phyloP scores from a whole-genome alignment of 176 grass and related monocot species.

The Lolium perenne region DNA sequence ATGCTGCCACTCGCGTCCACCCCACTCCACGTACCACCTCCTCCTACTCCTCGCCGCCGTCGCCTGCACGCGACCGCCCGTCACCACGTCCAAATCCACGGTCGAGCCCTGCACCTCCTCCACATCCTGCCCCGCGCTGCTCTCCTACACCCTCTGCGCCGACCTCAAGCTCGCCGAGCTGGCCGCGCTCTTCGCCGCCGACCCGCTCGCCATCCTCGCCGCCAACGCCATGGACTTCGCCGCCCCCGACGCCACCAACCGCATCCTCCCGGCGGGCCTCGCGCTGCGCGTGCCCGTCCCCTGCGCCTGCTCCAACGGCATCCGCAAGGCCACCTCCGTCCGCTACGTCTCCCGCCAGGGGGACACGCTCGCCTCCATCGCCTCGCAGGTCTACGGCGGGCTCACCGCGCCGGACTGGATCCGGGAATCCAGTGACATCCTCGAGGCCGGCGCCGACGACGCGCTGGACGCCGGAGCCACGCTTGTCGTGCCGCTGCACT shows the following conservation, averaged over 20 bases:
- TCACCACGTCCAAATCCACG: slow-evolving; percentile 52
- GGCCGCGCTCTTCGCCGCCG: slow-evolving; percentile 70
- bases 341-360: slow-evolving; percentile 71
- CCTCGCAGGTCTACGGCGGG: slow-evolving; percentile 61
- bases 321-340: slow-evolving; percentile 64
- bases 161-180: slow-evolving; percentile 89
- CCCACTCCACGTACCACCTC: slow-evolving; percentile 16
- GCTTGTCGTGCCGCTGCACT: slow-evolving; percentile 80
- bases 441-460: not conserved
- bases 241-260: slow-evolving; percentile 47
- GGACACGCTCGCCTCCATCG: slow-evolving; percentile 72
- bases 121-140: slow-evolving; percentile 68
- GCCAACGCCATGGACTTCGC: slow-evolving; percentile 83
- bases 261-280: slow-evolving; percentile 82
- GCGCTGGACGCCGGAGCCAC: slow-evolving; percentile 67
- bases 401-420: slow-evolving; percentile 84
- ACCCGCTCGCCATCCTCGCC: slow-evolving; percentile 79
- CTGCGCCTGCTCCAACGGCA: slow-evolving; percentile 85
- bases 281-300: slow-evolving; percentile 68
- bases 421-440: slow-evolving; percentile 64
- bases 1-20: slow-evolving; percentile 23
- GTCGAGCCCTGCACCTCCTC: slow-evolving; percentile 79
- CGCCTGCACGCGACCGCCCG: not conserved
- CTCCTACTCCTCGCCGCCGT: slow-evolving; percentile 37
- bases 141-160: slow-evolving; percentile 86